These are phyloP conservation scores for Blumeriella jaapii DNA, from an alignment of 2,329 filamentous ascomycete genomes.

Conservation along the genomic window DNA sequence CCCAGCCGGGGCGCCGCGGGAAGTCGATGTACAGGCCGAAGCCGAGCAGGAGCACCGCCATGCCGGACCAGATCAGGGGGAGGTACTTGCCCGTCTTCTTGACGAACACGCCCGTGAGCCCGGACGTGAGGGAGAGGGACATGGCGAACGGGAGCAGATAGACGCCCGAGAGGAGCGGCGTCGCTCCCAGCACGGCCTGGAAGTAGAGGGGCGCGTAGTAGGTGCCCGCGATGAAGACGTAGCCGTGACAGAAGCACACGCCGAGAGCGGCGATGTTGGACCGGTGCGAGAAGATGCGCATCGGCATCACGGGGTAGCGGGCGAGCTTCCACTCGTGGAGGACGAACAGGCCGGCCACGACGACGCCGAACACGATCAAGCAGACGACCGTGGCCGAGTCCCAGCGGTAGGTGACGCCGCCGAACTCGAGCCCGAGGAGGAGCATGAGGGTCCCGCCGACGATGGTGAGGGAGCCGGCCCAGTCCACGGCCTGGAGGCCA, in stretches of 20 bases:
- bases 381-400: slow-evolving; percentile 24
- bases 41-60: slow-evolving; percentile 50
- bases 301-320: slow-evolving; percentile 63
- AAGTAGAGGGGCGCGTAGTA: slow-evolving; percentile 52
- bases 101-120: slow-evolving; percentile 43
- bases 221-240: slow-evolving; percentile 26
- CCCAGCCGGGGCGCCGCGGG: slow-evolving; percentile 41
- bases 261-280: slow-evolving; percentile 56
- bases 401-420: slow-evolving; percentile 60
- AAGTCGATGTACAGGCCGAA: slow-evolving; percentile 54
- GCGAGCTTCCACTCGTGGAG: slow-evolving; percentile 64
- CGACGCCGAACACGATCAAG: slow-evolving; percentile 48
- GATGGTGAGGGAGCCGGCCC: slow-evolving; percentile 48
- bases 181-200: slow-evolving; percentile 38
- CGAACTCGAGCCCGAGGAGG: slow-evolving; percentile 75
- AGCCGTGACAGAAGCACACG: slow-evolving; percentile 63
- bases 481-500: slow-evolving; percentile 51
- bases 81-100: slow-evolving; percentile 56
- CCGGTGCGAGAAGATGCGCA: slow-evolving; percentile 54
- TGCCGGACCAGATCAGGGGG: slow-evolving; percentile 45
- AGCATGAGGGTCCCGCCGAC: slow-evolving; percentile 72
- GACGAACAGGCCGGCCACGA: slow-evolving; percentile 49
- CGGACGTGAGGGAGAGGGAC: slow-evolving; percentile 52
- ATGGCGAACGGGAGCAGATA: slow-evolving; percentile 64
- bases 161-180: slow-evolving; percentile 61